Base-by-base conservation (phyloP, 495 filamentous ascomycete genomes). In the Saxophila tyrrhenica region DNA sequence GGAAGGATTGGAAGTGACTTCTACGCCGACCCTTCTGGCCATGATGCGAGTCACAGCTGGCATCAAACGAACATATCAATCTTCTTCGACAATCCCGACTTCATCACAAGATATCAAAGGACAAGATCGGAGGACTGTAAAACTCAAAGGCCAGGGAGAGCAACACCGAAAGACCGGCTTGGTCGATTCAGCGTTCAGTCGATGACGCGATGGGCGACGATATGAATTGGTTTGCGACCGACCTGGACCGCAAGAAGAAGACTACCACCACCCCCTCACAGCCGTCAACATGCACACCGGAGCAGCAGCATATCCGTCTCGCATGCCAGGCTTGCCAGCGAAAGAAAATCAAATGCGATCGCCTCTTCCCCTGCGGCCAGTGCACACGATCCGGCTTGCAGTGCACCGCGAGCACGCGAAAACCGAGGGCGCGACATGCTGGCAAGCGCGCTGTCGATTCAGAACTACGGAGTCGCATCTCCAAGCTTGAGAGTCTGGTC, bases 291-390 rank as follows among this genome's bases (percentile, higher is more conserved):
- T 2, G 35, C 48, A 39, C 17, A n/a, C 45, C 49, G 5, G 41
- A 44, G 5, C 41, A 44, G 15, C 16, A 21, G 16, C 45, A 50
- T 19, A 50, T 49, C 29, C 53, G 50, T 16, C 46, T 60, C 3
- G 53, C 58, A 11, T 57, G 54, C 17, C 58, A 61, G 32, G 58
- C 54, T 10, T 61, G 58, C 42, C 58, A 61, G 38, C 19, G 58
- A 38, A 61, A 57, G 39, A 61, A 61, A 39, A 61, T 61, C 35
- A 61, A 61, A 48, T 61, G 58, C 41, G 58, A 61, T 35, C 49
- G 58, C 17, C 39, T 1, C 25, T 61, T 54, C 25, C 58, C 58
- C 2, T 61, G 58, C 55, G 55, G 43, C 3, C 58, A 57, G 46
- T 61, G 58, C 35, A 39, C 25, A 5, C 21, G 55, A 19, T 61